Evolutionary conservation across 2,329 filamentous ascomycete species (phyloP).

Genomic region (Lachnellula arida): DNA sequence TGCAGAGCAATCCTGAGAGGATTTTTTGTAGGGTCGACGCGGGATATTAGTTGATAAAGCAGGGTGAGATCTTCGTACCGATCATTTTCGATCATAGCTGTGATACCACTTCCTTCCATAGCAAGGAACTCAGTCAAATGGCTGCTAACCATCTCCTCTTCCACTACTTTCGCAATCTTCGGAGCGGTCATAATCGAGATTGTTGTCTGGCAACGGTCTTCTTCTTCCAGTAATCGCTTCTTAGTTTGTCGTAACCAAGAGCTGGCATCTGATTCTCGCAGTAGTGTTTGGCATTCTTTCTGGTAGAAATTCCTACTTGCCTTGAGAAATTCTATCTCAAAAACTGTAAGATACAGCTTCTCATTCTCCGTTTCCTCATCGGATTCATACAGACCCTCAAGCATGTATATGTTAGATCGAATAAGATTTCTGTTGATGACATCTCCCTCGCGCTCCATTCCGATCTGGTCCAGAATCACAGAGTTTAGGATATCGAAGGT

Average conservation of each 20-base stretch:
- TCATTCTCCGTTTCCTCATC: conserved; percentile 71
- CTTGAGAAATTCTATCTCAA: conserved; percentile 73
- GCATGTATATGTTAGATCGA: conserved; percentile 80
- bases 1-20: conserved; percentile 69
- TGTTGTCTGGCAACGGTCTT: conserved; percentile 76
- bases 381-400: conserved; percentile 81
- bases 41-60: conserved; percentile 71
- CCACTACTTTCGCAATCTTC: conserved; percentile 73
- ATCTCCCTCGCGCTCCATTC: conserved; percentile 87
- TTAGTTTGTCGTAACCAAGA: conserved; percentile 76
- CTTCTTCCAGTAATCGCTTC: conserved; percentile 73
- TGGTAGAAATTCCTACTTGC: conserved; percentile 71
- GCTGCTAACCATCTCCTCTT: conserved; percentile 70
- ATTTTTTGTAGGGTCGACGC: conserved; percentile 70
- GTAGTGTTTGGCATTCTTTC: conserved; percentile 66
- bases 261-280: conserved; percentile 75
- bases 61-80: conserved; percentile 72
- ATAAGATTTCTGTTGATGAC: conserved; percentile 80
- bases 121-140: conserved; percentile 78
- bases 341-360: conserved; percentile 77
- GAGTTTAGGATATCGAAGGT: conserved; percentile 73
- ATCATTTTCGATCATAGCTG: conserved; percentile 89
- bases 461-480: conserved; percentile 84
- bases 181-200: conserved; percentile 66
- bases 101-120: conserved; percentile 79